Evolutionary conservation across 176 grass and related monocot species (phyloP), one percentile per base, ranked within the genome.

Genomic region (sorghum (Sorghum bicolor)): DNA sequence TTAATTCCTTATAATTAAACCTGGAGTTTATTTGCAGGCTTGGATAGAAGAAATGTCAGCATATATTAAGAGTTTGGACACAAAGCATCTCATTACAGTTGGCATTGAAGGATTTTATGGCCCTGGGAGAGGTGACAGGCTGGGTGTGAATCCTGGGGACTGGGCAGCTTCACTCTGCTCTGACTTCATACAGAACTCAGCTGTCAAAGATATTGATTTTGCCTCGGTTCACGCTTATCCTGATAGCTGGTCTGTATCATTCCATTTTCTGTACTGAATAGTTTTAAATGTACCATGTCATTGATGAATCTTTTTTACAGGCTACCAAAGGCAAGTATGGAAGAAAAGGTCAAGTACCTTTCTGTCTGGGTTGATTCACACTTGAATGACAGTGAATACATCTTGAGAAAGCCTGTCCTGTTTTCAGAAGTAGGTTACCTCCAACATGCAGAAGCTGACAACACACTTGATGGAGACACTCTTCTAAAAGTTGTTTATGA

Each of bases 41-140:
- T 98, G 92, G 96, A 95, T 98, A 77, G 62, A 58, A 88, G 96
- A 98, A 87, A 98, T 98, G 96, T 66, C 96, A 70, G 82, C 84
- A 30, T 95, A 92, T 38, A 48, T 93, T 37, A 95, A 98, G 87
- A 91, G 53, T 77, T 83, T 91, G 60, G 96, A 98, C 53, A 58
- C 74, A 60, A 92, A 95, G 25, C 96, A 95, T 84, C 93, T 98
- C 17, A 85, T 98, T 70, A 90, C 92, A 66, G 80, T 98, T 82
- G 96, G 96, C 38, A 90, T 83, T 83, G 96, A 98, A 91, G 96
- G 92, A 44, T 98, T 98, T 93, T 98, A 98, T 84, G 90, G 91
- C 40, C 83, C 63, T 67, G 70, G 63, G 86, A 90, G 75, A 70
- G 37, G 62, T 10, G 87, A 89, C 50, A 89, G 91, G 68, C 70